Evolutionary conservation across 257 asterid genomes (phyloP), one percentile per base, ranked within the genome.

Genomic region (Ilex aquifolium): DNA sequence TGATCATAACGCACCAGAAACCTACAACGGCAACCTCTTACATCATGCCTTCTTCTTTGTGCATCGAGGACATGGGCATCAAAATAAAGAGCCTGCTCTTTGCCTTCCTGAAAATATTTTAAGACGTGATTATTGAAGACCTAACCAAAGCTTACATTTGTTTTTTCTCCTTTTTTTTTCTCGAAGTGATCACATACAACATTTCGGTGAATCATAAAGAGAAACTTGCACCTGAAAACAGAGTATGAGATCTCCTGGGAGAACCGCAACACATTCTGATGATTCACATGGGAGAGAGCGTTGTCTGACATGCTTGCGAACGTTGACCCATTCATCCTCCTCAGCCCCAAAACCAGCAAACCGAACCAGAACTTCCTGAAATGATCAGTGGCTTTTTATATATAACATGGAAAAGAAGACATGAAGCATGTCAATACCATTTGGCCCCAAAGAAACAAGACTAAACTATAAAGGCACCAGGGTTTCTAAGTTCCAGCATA

Each of bases 41-140:
- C 89, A 48, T 93, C 99, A 63, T 93, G 99, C 81, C 97, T 84
- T 72, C 99, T 93, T 80, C 96, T 84, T 71, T 90, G 96, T 55
- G 98, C 93, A 78, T 86, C 91, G 56, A 91, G 91, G 73, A 91
- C 96, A 71, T 83, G 98, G 15, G 99, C 99, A 77, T 93, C 99
- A 52, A 80, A 93, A 81, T 93, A 93, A 63, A 93, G 81, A 65
- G 99, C 99, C 80, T 90, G 99, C 62, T 93, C 99, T 83, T 87
- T 93, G 44, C 97, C 99, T 83, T 93, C 99, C 99, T 93, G 72
- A 29, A 76, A 57, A 66, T 48, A 52, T 59, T 66, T 39, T 60
- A 68, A 70, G 64, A 51, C 53, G 48, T 60, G 13, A 9, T 63
- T 40, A 29, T 52, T 60, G 29, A 6, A 64, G 61, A 55, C 32